Conservation (phyloP, 2,329 filamentous ascomycete genomes). For the Diplodia sapinea region DNA sequence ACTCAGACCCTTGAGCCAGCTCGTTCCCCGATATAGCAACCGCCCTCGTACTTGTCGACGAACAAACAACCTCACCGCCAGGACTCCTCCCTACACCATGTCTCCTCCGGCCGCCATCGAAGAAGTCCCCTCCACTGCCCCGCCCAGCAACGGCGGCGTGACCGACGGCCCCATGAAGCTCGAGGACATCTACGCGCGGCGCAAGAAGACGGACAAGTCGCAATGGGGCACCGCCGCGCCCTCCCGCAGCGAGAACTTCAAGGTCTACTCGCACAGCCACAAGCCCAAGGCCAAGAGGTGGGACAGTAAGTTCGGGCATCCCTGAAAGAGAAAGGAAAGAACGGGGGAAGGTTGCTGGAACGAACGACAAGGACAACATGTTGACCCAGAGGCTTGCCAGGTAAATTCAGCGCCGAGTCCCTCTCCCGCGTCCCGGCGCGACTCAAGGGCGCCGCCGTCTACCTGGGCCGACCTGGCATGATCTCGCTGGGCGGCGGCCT, state of each 20-base stretch:
- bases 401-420: slow-evolving; percentile 55
- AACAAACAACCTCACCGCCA: background rate
- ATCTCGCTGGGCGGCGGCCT: slow-evolving; percentile 93
- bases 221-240: slow-evolving; percentile 76
- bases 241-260: slow-evolving; percentile 83
- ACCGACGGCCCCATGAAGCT: slow-evolving; percentile 61
- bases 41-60: background rate
- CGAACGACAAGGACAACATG: background rate
- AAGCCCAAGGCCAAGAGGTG: slow-evolving; percentile 82
- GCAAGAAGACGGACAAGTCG: slow-evolving; percentile 73
- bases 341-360: background rate
- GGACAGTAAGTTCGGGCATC: slow-evolving; percentile 69
- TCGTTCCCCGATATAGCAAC: background rate
- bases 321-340: background rate
- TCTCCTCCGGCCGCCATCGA: slow-evolving; percentile 20
- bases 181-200: slow-evolving; percentile 69
- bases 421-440: slow-evolving; percentile 61
- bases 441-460: slow-evolving; percentile 82
- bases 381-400: background rate
- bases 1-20: background rate
- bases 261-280: slow-evolving; percentile 65
- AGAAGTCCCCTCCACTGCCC: slow-evolving; percentile 1
- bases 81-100: background rate
- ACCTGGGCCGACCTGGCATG: slow-evolving; percentile 78
- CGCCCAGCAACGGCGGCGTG: slow-evolving; percentile 13